Percentiles rank a stretch among this genome's conserved stretches.
Conservation (phyloP, 805 yeast species). For the Schwanniomyces sp. region DNA sequence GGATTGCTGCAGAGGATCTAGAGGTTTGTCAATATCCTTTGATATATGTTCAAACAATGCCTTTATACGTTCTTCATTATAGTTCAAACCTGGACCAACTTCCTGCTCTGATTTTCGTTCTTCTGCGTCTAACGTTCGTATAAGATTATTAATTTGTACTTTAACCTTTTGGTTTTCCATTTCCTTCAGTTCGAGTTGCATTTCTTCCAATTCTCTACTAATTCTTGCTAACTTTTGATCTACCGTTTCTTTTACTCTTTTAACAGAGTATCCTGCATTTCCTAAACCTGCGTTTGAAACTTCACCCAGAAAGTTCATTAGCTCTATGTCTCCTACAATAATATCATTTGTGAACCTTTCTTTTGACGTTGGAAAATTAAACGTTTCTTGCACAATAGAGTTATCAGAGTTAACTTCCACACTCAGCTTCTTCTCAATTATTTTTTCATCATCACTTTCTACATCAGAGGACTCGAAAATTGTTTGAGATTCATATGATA, state of each 20-base stretch:
- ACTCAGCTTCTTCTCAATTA: conserved; percentile 3
- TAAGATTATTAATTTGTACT: conserved; percentile 4
- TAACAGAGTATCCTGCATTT: conserved; percentile 22
- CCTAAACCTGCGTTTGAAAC: conserved; percentile 16
- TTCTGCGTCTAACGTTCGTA: conserved; percentile 5
- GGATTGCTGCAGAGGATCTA: neutral
- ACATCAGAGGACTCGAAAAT: conserved; percentile 50
- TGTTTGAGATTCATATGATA: conserved; percentile 26
- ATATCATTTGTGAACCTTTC: conserved; percentile 22
- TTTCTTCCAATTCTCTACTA: conserved; percentile 37
- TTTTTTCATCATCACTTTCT: conserved; percentile 26
- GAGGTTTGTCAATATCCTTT: neutral
- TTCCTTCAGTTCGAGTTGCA: conserved; percentile 16
- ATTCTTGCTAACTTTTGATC: conserved; percentile 40
- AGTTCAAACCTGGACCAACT: neutral
- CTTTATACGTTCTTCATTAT: conserved; percentile 4
- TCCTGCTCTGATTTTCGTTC: neutral
- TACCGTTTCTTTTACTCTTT: conserved; percentile 30
- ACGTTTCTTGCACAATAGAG: conserved; percentile 13
- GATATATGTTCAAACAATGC: conserved; percentile 7
- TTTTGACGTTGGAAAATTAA: conserved; percentile 16
- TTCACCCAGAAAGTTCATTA: conserved; percentile 40
- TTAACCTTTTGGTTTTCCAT: neutral
- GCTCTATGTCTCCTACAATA: conserved; percentile 20
- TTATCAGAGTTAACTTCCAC: conserved; percentile 4